These are phyloP conservation scores for Rhododendron williamsianum DNA, from an alignment of 148 eudicot species.

Conservation along the genomic window DNA sequence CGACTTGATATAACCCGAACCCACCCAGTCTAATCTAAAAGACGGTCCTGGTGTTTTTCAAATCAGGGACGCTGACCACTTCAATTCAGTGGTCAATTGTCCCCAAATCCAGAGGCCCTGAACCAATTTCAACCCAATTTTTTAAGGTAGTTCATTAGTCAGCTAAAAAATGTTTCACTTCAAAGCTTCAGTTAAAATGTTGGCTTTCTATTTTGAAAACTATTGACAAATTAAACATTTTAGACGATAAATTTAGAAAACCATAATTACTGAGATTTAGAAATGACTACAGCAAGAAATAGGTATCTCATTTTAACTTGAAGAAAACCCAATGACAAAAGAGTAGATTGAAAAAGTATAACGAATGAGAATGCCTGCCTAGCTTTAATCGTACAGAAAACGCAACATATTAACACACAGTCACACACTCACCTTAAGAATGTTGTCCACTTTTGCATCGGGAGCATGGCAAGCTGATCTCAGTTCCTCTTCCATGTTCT, in stretches of 20 bases:
- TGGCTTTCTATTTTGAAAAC: not conserved
- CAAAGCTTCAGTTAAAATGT: not conserved
- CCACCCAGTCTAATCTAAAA: not conserved
- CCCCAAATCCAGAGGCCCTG: not conserved
- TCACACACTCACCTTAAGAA: constrained; percentile 45
- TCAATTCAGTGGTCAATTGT: not conserved
- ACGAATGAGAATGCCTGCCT: not conserved
- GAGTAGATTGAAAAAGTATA: not conserved
- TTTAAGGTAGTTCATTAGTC: not conserved
- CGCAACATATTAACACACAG: not conserved
- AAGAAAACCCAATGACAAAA: not conserved
- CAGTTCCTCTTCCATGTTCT: constrained; percentile 84
- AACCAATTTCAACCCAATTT: not conserved
- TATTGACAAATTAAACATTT: not conserved
- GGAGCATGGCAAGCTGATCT: constrained; percentile 73
- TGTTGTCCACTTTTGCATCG: constrained; percentile 69
- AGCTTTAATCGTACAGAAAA: not conserved
- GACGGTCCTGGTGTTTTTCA: not conserved
- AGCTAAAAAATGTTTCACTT: not conserved
- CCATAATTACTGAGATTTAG: not conserved
- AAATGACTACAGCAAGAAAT: not conserved
- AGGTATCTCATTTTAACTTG: not conserved
- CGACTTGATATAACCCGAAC: not conserved
- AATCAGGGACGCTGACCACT: not conserved
- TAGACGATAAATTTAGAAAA: not conserved